A percentile compares a stretch with the other conserved stretches of the same genome.
Conservation (phyloP, 129 eudicot species). For the Glebionis coronaria region DNA sequence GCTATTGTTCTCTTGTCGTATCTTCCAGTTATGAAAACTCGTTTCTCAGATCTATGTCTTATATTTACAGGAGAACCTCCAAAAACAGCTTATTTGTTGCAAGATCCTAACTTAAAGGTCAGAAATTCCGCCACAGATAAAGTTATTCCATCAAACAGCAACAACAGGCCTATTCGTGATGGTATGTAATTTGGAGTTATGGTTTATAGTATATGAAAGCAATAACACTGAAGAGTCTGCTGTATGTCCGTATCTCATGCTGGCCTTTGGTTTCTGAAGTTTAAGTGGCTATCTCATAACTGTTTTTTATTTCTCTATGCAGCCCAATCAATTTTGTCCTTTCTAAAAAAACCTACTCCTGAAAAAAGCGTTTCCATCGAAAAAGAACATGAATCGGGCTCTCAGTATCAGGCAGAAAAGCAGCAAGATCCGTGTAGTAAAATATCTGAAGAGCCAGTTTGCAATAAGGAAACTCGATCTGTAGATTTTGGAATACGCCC, state of each 20-base stretch:
- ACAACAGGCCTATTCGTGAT: conserved; percentile 55
- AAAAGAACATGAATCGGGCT: conserved; percentile 13
- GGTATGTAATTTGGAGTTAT: background rate
- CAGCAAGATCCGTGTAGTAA: conserved; percentile 24
- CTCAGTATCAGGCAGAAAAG: background rate
- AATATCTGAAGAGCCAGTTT: conserved; percentile 2
- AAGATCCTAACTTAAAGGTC: conserved; percentile 27
- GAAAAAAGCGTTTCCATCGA: conserved; percentile 16
- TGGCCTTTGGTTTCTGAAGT: too few relatives aligned
- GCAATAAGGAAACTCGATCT: conserved; percentile 15
- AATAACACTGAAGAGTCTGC: too few relatives aligned
- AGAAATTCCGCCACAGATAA: conserved; percentile 33
- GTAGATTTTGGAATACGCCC: conserved; percentile 19
- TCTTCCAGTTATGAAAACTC: background rate
- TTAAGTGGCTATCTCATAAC: conserved; percentile 1
- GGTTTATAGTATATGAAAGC: too few relatives aligned
- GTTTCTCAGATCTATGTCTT: conserved; percentile 8
- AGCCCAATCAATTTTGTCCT: conserved; percentile 70
- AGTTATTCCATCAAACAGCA: conserved; percentile 20
- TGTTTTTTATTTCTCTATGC: conserved; percentile 23
- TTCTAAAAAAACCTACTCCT: conserved; percentile 49
- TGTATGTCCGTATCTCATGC: too few relatives aligned
- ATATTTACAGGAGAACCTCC: conserved; percentile 37
- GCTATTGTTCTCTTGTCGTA: conserved; percentile 13
- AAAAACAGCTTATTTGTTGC: conserved; percentile 26